Evolutionary conservation across 331 rosid species (phyloP).

Genomic region (Erythrophleum ivorense): DNA sequence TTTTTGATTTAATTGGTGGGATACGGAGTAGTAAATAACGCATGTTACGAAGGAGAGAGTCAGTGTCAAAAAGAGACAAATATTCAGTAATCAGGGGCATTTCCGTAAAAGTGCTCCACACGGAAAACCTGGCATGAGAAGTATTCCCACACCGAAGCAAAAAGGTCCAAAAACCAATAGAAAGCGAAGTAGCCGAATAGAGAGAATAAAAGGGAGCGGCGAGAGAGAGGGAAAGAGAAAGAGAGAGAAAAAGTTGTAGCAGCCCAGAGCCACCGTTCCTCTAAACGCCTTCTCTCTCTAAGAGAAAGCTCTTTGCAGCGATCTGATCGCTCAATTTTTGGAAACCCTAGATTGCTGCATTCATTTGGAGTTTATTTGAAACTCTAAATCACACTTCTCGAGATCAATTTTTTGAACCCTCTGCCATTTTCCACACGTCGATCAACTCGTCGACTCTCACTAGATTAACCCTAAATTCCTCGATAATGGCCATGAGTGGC

Average conservation of each 20-base stretch:
- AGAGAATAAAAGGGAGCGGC: neutral
- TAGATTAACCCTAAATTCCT: constrained; percentile 44
- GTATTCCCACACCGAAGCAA: constrained; percentile 10
- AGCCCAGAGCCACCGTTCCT: constrained; percentile 13
- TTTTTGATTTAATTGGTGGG: too few species aligned
- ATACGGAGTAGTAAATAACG: too few species aligned
- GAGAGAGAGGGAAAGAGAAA: neutral
- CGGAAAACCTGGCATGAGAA: constrained; percentile 11
- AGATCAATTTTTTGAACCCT: constrained; percentile 25
- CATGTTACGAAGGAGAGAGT: neutral
- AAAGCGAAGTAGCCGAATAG: neutral
- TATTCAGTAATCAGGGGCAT: neutral
- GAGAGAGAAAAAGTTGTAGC: constrained; percentile 15
- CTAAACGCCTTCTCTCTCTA: constrained; percentile 36
- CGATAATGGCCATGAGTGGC: constrained; percentile 59
- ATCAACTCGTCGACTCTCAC: constrained; percentile 48
- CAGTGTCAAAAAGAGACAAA: neutral
- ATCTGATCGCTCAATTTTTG: constrained; percentile 62
- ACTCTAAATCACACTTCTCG: constrained; percentile 12
- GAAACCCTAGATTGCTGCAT: constrained; percentile 31
- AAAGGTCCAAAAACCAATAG: constrained; percentile 4
- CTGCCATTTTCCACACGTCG: constrained; percentile 21
- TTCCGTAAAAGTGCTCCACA: neutral
- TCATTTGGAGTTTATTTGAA: constrained; percentile 27
- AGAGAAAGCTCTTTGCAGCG: constrained; percentile 34